phyloP scores from a whole-genome alignment of 2,329 filamentous ascomycete genomes.

The Thielaviopsis euricoi region DNA sequence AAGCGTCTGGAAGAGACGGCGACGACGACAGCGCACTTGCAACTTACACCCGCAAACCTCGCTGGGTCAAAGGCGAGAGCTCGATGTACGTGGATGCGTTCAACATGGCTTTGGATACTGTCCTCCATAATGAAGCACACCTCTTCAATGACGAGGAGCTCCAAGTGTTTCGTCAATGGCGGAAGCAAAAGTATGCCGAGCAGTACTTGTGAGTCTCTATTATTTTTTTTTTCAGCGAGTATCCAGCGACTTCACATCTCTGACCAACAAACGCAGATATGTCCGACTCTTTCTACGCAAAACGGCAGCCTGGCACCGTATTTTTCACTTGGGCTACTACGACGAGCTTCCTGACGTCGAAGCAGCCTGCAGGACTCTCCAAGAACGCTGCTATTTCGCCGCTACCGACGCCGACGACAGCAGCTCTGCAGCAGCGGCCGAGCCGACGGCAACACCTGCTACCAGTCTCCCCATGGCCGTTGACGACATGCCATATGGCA shows the following conservation, averaged over 20 bases:
- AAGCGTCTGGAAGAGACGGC: constrained; percentile 29
- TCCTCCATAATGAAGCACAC: constrained; percentile 75
- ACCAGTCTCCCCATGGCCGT: neutral
- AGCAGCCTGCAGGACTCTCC: constrained; percentile 49
- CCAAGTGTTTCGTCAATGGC: constrained; percentile 64
- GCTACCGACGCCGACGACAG: no score
- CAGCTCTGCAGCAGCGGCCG: no score
- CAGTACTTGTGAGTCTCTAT: constrained; percentile 63
- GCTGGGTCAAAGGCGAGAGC: constrained; percentile 60
- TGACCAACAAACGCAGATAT: constrained; percentile 39
- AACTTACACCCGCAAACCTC: neutral
- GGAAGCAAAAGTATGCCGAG: constrained; percentile 57
- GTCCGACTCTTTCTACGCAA: constrained; percentile 88
- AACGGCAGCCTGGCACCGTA: constrained; percentile 77
- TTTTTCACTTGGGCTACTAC: constrained; percentile 61
- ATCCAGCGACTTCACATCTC: neutral
- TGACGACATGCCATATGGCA: constrained; percentile 25
- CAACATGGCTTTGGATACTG: constrained; percentile 78
- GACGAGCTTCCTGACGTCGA: constrained; percentile 65
- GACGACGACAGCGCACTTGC: constrained; percentile 19
- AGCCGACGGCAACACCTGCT: no score
- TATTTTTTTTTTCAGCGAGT: no score
- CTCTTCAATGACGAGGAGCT: constrained; percentile 70
- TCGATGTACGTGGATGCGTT: constrained; percentile 97
- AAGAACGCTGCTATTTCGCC: constrained; percentile 20